Conservation (phyloP, 768 basidiomycete species). For the Tremella yokohamensis region DNA sequence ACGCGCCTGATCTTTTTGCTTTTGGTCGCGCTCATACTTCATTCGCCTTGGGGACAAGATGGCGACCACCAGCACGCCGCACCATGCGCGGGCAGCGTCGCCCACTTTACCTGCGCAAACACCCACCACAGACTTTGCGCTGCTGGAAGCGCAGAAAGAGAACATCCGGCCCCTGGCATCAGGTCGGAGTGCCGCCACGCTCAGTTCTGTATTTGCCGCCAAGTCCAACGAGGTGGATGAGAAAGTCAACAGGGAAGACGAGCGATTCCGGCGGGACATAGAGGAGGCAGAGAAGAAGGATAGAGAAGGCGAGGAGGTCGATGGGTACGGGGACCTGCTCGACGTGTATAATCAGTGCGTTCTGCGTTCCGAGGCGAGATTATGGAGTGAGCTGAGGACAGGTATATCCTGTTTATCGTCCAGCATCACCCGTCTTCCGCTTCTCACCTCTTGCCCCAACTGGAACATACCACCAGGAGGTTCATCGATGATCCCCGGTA, state of each 20-base stretch:
- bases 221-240: slow-evolving; percentile 64
- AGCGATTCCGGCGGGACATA: slow-evolving; percentile 48
- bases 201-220: slow-evolving; percentile 51
- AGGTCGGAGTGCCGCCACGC: slow-evolving; percentile 54
- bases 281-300: slow-evolving; percentile 52
- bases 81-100: no score
- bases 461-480: slow-evolving; percentile 76
- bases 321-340: slow-evolving; percentile 71
- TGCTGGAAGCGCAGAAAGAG: slow-evolving; percentile 56
- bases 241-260: slow-evolving; percentile 53
- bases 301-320: slow-evolving; percentile 53
- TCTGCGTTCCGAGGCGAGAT: slow-evolving; percentile 1
- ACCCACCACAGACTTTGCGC: slow-evolving; percentile 52
- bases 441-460: slow-evolving; percentile 68
- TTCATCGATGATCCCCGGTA: slow-evolving; percentile 82
- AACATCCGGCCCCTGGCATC: slow-evolving; percentile 55
- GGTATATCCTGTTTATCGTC: slow-evolving; percentile 78
- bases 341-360: slow-evolving; percentile 70
- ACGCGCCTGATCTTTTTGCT: no score
- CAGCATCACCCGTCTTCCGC: slow-evolving; percentile 76
- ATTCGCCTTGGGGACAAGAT: no score
- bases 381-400: slow-evolving; percentile 9
- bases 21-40: no score
- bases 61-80: no score
- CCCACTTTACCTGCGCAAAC: slow-evolving; percentile 12